These are phyloP conservation scores for Musa troglodytarum DNA, from an alignment of 176 grass and related monocot species.

Conservation along the genomic window DNA sequence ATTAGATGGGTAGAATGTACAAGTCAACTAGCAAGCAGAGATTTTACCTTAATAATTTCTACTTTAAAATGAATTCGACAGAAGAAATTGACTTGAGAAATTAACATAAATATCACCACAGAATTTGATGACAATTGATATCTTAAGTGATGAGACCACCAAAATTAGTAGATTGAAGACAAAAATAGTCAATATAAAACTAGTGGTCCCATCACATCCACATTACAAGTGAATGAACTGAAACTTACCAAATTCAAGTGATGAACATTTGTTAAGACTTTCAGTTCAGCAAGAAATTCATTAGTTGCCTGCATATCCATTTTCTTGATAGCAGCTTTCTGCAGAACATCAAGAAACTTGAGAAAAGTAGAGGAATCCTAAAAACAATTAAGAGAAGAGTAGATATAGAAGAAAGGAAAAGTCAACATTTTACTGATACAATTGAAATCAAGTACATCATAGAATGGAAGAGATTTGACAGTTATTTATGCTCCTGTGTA, in stretches of 20 bases:
- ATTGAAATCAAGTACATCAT: not conserved
- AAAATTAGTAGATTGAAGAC: too few species aligned
- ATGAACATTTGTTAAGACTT: constrained; percentile 25
- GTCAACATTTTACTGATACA: not conserved
- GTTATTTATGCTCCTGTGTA: not conserved
- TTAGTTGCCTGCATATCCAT: constrained; percentile 19
- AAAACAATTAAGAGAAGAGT: too few species aligned
- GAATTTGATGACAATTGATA: too few species aligned
- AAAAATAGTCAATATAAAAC: not conserved
- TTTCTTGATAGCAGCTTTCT: constrained; percentile 28
- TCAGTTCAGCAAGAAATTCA: constrained; percentile 27
- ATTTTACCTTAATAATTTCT: too few species aligned
- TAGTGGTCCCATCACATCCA: not conserved
- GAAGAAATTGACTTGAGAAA: too few species aligned
- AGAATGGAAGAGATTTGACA: not conserved
- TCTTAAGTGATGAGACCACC: too few species aligned
- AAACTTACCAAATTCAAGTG: constrained; percentile 28
- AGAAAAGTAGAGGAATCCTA: too few species aligned
- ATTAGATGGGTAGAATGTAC: too few species aligned
- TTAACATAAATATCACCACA: too few species aligned
- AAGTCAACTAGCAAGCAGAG: too few species aligned
- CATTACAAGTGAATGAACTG: not conserved
- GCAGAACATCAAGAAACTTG: not conserved
- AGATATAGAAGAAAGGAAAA: not conserved
- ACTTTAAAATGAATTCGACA: too few species aligned